Conservation (phyloP, 176 grass and related monocot genomes). For the Rhynchospora pubera region DNA sequence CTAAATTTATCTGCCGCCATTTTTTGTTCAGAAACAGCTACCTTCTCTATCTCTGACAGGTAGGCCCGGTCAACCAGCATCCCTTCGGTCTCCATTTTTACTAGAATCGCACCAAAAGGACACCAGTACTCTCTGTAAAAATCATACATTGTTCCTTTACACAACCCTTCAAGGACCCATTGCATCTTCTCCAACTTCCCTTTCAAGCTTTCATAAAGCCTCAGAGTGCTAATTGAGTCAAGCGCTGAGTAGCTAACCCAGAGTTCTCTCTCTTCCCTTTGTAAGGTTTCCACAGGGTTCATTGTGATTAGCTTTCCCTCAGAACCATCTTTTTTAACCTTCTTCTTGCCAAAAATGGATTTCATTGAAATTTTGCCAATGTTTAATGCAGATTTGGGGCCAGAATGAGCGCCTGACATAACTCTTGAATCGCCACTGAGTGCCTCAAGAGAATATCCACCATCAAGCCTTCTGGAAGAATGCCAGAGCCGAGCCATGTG, state of each 20-base stretch:
- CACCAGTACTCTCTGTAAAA: constrained; percentile 91
- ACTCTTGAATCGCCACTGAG: constrained; percentile 65
- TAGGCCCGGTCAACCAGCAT: constrained; percentile 72
- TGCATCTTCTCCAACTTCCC: constrained; percentile 48
- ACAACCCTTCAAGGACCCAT: constrained; percentile 48
- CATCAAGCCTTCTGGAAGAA: constrained; percentile 67
- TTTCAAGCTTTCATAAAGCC: constrained; percentile 83
- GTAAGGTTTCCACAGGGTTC: constrained; percentile 55
- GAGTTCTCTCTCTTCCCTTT: constrained; percentile 72
- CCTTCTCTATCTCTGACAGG: constrained; percentile 70
- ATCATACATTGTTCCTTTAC: constrained; percentile 63
- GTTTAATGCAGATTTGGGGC: constrained; percentile 27
- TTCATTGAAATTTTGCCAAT: constrained; percentile 69
- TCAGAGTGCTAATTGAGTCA: constrained; percentile 60
- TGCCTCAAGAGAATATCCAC: constrained; percentile 92
- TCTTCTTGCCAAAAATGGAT: constrained; percentile 81
- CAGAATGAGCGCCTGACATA: constrained; percentile 34
- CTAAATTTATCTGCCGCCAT: constrained; percentile 57
- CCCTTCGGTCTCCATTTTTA: constrained; percentile 84
- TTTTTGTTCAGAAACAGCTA: constrained; percentile 60
- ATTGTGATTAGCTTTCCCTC: constrained; percentile 64
- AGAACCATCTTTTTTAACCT: constrained; percentile 59
- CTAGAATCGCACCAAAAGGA: constrained; percentile 70
- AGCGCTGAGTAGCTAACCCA: constrained; percentile 90
- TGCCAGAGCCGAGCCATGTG: constrained; percentile 92